Base-by-base conservation (phyloP, 2,329 filamentous ascomycete species). In the Trichocomaceae sp. region DNA sequence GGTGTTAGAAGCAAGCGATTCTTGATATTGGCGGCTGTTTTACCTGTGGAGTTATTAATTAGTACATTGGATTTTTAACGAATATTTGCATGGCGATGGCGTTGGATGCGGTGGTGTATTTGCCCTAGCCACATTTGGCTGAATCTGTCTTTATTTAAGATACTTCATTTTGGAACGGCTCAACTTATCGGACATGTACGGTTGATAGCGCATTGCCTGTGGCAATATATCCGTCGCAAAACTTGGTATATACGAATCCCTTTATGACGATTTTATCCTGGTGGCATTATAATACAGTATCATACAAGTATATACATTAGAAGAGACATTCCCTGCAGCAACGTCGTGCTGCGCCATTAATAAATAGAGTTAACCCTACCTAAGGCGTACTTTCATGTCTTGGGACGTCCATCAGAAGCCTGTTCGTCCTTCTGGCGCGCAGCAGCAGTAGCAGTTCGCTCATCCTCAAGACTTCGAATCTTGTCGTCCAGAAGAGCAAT, bases 401-500 rank as follows among this genome's bases (percentile, higher is more conserved):
- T 29, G 10, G 6, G 10, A 15, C n/a, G n/a, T 7, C 19, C 39
- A 39, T 49, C 47, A 7, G 26, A 19, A n/a, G 12, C 33, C 15
- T 10, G 45, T 5, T 22, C n/a, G n/a, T 22, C 26, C 22, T 48
- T 49, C n/a, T 15, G 23, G 19, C 35, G 22, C 10, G 31, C 9
- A 8, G 17, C 41, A 46, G 45, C 33, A 8, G 29, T 26, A 46
- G 45, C 33, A n/a, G 44, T 47, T 22, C 50, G 41, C 61, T 72
- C 74, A 26, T 84, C 64, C 39, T 72, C 75, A 47, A 77, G 79
- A 61, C 52, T 51, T 26, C 29, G n/a, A 29, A 93, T 88, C 64
- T 83, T 83, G 52, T 92, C 88, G 63, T 93, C 87, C 35, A 92
- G 77, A 5, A 93, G 69, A 0, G 87, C 84, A 68, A 93, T 90